Base-by-base conservation (phyloP, 1,139 yeast genomes). In the Taphrina confusa region DNA sequence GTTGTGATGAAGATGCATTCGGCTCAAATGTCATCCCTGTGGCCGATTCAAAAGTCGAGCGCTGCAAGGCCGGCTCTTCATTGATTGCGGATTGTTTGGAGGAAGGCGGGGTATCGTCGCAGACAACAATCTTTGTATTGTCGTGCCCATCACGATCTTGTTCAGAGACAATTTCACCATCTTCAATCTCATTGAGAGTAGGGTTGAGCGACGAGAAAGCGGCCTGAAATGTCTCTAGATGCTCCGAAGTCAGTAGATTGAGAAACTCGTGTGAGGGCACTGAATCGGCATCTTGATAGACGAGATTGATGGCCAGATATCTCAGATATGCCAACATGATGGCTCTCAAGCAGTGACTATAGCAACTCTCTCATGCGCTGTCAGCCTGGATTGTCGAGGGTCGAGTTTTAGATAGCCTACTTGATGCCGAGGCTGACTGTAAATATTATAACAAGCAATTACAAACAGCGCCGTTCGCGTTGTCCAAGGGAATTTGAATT, bases 191-290 rank as follows among this genome's bases (percentile, higher is more conserved):
- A 22, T 42, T 27, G 25, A 42, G 3, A n/a, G 47, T 42, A 2
- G 30, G 14, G 16, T 42, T 27, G 2, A 42, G 47, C 1, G 42
- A 22, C 1, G 45, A 54, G 58, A 54, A 54, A 4, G 49, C 49
- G 28, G 42, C 40, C 34, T 54, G 49, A 16, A 54, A 54, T 12
- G 58, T 54, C 34, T 54, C 58, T 22, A 54, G 44, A 27, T 54
- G 51, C 14, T 54, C 58, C 9, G 58, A 54, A 5, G 58, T 54
- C 27, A 54, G 34, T 5, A 54, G 45, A 2, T 44, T 47, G 12
- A 33, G 16, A 5, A 46, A 45, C 11, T 42, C 49, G 31, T 54
- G 49, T 5, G 58, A 45, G 25, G 57, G 57, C 16, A 30, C 22
- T 11, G 49, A 28, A 28, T 28, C 40, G 5, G 25, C 33, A 25